These are phyloP conservation scores for Nitzschia palea DNA, from an alignment of 108 stramenopile species.

Conservation along the genomic window DNA sequence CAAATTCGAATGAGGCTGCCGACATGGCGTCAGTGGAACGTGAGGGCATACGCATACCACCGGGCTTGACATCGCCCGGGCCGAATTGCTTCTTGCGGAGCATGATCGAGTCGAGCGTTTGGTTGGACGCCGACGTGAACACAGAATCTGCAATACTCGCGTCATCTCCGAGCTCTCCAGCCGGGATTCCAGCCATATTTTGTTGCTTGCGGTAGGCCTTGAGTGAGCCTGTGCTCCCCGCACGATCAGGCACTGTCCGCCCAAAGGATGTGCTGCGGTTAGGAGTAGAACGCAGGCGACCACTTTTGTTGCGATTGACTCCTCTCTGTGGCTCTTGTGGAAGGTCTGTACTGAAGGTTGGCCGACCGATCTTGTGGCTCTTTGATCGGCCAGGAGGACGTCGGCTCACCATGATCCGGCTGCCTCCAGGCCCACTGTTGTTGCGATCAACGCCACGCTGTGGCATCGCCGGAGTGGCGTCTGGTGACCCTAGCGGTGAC, in stretches of 20 bases:
- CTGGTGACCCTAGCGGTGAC: not conserved
- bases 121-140: slow-evolving; percentile 28
- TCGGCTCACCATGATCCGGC: not conserved
- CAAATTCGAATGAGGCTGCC: slow-evolving; percentile 17
- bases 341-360: slow-evolving; percentile 18
- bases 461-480: not conserved
- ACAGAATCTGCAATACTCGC: slow-evolving; percentile 26
- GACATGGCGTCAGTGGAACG: not conserved
- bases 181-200: slow-evolving; percentile 10
- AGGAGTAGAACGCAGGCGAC: slow-evolving; percentile 15
- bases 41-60: slow-evolving; percentile 5
- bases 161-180: slow-evolving; percentile 6
- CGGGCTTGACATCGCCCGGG: slow-evolving; percentile 14
- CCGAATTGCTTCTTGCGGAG: slow-evolving; percentile 34
- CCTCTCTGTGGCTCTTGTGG: slow-evolving; percentile 18
- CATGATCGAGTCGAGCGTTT: slow-evolving; percentile 36
- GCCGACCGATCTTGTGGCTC: slow-evolving; percentile 29
- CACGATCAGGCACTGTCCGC: slow-evolving; percentile 24
- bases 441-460: slow-evolving; percentile 22
- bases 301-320: slow-evolving; percentile 33
- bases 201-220: slow-evolving; percentile 17
- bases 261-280: slow-evolving; percentile 26
- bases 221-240: slow-evolving; percentile 25
- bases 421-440: slow-evolving; percentile 27
- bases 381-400: slow-evolving; percentile 26